Evolutionary conservation across 805 yeast genomes (phyloP), one percentile per base, ranked within the genome.

Genomic region (Candida methanosorbosa): DNA sequence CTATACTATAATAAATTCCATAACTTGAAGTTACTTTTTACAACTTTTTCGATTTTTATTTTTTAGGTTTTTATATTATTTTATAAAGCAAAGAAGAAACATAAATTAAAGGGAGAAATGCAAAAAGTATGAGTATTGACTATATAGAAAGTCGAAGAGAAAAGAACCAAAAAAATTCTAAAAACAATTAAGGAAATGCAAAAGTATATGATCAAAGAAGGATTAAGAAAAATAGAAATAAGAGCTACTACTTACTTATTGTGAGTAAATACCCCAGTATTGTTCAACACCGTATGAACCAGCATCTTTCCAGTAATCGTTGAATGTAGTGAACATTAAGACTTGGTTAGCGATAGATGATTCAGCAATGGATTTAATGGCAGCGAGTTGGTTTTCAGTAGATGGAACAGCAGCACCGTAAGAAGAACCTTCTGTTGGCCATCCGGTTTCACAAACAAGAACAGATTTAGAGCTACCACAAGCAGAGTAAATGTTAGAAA

Each of bases 361-460:
- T 5, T 58, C 50, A 19, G 63, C 68, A 37, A 78, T 72, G 38
- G 75, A 59, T 41, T 68, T 52, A 32, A 78, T 48, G 11, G 81
- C 80, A 9, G 61, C 43, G 18, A 59, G 50, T 54, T 78, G 83
- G 61, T 77, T 72, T 4, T 45, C 54, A 22, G 44, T 44, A 17
- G 78, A 70, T 30, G 83, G 82, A 24, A 75, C 75, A 44, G 78
- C 75, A 32, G 43, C 40, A 38, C 78, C 78, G 45, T 63, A 70
- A 38, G 68, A 47, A 42, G 62, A 54, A 49, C 85, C 84, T 46
- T 64, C 48, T 13, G 80, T 68, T 47, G 84, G 85, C 85, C 85
- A 78, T 28, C 85, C 85, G 33, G 81, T 69, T 59, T 78, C 85
- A 37, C 76, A 64, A 42, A 77, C 64, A 41, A 76, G 55, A 27